Conservation (phyloP, 768 basidiomycete species). For the Serendipita sp. region DNA sequence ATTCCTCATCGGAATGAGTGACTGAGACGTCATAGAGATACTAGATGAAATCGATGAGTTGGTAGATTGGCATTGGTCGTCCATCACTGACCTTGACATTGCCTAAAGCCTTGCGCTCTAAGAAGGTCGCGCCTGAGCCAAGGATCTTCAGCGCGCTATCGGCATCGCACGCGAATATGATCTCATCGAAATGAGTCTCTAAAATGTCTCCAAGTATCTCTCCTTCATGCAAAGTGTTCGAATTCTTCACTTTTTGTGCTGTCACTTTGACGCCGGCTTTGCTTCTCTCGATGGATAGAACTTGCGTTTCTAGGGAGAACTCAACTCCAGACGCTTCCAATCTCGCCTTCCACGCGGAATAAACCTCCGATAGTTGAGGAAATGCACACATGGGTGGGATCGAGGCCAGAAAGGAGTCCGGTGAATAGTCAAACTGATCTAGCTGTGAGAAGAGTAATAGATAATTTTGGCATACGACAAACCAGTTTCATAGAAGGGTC, state of each 20-base stretch:
- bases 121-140: conserved; percentile 24
- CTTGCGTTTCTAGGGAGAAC: conserved; percentile 18
- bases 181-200: conserved; percentile 28
- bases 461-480: not conserved
- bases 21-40: conserved; percentile 29
- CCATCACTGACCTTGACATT: conserved; percentile 21
- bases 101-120: conserved; percentile 29
- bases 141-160: conserved; percentile 30
- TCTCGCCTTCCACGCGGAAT: conserved; percentile 20
- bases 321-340: conserved; percentile 16
- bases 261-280: conserved; percentile 1
- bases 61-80: not conserved
- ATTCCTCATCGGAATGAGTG: conserved; percentile 32
- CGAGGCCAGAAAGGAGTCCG: conserved; percentile 21
- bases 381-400: conserved; percentile 26
- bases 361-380: conserved; percentile 21
- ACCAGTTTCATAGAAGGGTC: conserved; percentile 23
- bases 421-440: conserved; percentile 20
- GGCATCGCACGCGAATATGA: conserved; percentile 30
- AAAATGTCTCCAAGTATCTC: conserved; percentile 19
- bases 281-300: conserved; percentile 16
- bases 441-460: not conserved
- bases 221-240: conserved; percentile 16
- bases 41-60: not conserved
- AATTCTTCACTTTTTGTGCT: conserved; percentile 15